Conservation (phyloP, 208 protist species). For the Acanthamoeba triangularis region DNA sequence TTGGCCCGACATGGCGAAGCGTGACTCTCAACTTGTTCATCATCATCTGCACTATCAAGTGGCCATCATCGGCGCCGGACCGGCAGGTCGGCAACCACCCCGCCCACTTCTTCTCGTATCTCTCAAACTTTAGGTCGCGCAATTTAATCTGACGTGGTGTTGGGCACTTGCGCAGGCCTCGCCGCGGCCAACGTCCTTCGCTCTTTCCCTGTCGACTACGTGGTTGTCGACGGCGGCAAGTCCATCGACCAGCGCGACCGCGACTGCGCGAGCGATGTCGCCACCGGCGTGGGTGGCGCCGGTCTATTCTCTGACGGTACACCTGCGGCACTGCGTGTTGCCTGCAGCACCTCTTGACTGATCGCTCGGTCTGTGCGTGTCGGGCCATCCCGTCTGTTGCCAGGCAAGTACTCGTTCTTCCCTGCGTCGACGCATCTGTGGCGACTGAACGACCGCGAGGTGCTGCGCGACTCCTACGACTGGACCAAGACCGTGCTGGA, state of each 20-base stretch:
- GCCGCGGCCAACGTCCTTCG: not conserved
- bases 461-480: not conserved
- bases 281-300: slow-evolving; percentile 2
- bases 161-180: not conserved
- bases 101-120: no score
- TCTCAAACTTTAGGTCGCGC: not conserved
- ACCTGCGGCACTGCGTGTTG: not conserved
- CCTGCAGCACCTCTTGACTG: not conserved
- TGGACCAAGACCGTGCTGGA: not conserved
- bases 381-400: no score
- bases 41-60: not conserved
- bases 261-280: not conserved
- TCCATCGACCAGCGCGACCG: not conserved
- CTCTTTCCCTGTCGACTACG: not conserved
- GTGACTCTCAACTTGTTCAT: not conserved
- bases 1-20: no score
- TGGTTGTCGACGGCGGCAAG: not conserved
- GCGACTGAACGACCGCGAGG: not conserved
- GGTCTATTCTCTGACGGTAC: slow-evolving; percentile 27
- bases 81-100: not conserved
- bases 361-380: no score
- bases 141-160: not conserved
- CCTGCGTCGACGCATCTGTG: slow-evolving; percentile 5
- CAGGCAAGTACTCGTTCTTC: slow-evolving; percentile 58
- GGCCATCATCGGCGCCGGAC: not conserved